Percentiles rank a stretch among this genome's conserved stretches.
These are phyloP conservation scores for Pterulicium gracile DNA, from an alignment of 1,284 basidiomycete genomes.

Conservation along the genomic window DNA sequence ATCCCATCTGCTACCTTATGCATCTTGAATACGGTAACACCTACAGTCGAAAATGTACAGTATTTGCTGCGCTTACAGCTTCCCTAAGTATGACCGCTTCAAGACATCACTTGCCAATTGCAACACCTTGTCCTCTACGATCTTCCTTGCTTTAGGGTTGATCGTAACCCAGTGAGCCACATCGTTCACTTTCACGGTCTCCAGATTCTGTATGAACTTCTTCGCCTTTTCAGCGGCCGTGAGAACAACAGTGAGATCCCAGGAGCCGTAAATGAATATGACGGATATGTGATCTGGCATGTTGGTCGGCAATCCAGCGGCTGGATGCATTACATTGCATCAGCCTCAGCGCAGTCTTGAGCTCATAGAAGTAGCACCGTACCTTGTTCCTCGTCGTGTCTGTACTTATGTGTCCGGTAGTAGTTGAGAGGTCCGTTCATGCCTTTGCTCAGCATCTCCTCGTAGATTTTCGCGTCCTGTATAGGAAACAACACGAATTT, in stretches of 20 bases:
- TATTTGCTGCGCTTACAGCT: neutral
- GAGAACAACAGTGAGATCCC: slow-evolving; percentile 31
- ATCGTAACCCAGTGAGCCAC: slow-evolving; percentile 55
- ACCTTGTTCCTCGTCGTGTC: slow-evolving; percentile 58
- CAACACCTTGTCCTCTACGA: slow-evolving; percentile 33
- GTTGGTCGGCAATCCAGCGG: slow-evolving; percentile 27
- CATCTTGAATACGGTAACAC: too few relatives aligned
- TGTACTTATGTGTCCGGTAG: slow-evolving; percentile 45
- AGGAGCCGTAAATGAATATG: slow-evolving; percentile 48
- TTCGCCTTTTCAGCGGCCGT: slow-evolving; percentile 27
- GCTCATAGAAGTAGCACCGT: slow-evolving; percentile 4
- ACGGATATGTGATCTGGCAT: slow-evolving; percentile 40
- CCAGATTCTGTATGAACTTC: slow-evolving; percentile 36
- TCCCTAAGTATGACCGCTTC: neutral
- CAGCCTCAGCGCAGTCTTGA: slow-evolving; percentile 5
- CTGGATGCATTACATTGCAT: slow-evolving; percentile 15
- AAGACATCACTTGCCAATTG: slow-evolving; percentile 16
- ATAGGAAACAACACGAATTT: slow-evolving; percentile 4
- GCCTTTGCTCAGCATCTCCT: slow-evolving; percentile 31
- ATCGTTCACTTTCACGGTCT: slow-evolving; percentile 38
- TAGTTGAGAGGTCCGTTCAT: slow-evolving; percentile 64
- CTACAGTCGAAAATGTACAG: too few relatives aligned
- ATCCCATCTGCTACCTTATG: too few relatives aligned
- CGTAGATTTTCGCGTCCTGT: slow-evolving; percentile 46
- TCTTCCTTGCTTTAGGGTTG: slow-evolving; percentile 39